These are phyloP conservation scores for Neurospora sp. DNA, from an alignment of 495 filamentous ascomycete genomes.

Conservation along the genomic window DNA sequence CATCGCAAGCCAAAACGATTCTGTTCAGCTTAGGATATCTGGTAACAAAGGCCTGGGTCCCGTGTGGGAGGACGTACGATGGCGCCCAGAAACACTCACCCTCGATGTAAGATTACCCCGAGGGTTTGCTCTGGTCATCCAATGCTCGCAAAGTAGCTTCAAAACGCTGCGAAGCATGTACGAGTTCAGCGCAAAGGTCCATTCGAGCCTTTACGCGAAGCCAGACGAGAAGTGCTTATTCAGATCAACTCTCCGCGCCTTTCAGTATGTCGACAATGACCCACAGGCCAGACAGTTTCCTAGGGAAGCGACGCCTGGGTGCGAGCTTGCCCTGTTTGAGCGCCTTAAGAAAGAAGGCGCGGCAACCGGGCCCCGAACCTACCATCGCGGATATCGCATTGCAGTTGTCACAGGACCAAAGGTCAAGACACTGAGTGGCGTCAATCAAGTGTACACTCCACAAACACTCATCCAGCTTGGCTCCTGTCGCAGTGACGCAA, in stretches of 20 bases:
- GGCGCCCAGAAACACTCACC: conserved; percentile 52
- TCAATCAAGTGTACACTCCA: conserved; percentile 52
- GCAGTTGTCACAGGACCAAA: conserved; percentile 63
- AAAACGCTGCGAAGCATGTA: conserved; percentile 68
- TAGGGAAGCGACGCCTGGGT: conserved; percentile 55
- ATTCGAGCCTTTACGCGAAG: conserved; percentile 53
- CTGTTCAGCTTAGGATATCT: conserved; percentile 65
- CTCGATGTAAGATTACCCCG: conserved; percentile 58
- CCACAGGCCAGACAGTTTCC: conserved; percentile 58
- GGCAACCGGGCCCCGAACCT: conserved; percentile 53
- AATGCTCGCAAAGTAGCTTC: conserved; percentile 64
- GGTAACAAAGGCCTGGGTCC: conserved; percentile 54
- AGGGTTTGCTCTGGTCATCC: conserved; percentile 56
- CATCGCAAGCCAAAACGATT: conserved; percentile 65
- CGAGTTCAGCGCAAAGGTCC: conserved; percentile 66
- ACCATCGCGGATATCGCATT: conserved; percentile 68
- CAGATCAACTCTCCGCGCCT: conserved; percentile 52
- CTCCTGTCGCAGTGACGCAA: conserved; percentile 56
- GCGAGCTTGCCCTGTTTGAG: conserved; percentile 65
- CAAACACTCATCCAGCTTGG: conserved; percentile 61
- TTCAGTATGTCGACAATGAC: conserved; percentile 66
- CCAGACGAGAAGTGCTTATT: conserved; percentile 56
- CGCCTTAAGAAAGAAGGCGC: conserved; percentile 48
- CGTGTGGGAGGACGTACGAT: conserved; percentile 70
- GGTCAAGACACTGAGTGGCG: conserved; percentile 61